These are phyloP conservation scores for Chytriomyces hyalinus DNA, from an alignment of 192 early-diverging fungal species.

Conservation along the genomic window DNA sequence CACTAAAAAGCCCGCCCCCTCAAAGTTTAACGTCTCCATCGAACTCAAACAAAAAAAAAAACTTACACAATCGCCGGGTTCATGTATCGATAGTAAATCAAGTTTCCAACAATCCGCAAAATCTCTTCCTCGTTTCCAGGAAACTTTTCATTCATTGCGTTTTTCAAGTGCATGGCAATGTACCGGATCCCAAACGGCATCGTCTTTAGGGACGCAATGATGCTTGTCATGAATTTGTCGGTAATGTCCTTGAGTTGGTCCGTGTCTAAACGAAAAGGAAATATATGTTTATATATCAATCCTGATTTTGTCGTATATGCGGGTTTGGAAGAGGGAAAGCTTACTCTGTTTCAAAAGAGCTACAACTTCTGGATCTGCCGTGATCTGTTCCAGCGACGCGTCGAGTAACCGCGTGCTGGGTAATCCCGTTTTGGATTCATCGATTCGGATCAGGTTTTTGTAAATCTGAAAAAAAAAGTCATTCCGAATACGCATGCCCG, in stretches of 20 bases:
- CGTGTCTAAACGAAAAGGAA: constrained; percentile 31
- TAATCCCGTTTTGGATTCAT: constrained; percentile 87
- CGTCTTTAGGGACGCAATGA: constrained; percentile 73
- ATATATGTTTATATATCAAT: not conserved
- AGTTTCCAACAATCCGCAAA: constrained; percentile 87
- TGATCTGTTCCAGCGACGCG: constrained; percentile 78
- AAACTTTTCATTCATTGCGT: constrained; percentile 72
- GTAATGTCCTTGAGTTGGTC: constrained; percentile 82
- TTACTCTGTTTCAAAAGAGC: constrained; percentile 47
- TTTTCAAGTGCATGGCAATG: constrained; percentile 89
- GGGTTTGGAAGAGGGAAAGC: constrained; percentile 28
- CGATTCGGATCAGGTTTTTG: constrained; percentile 82
- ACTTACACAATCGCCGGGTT: constrained; percentile 93
- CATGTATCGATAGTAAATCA: constrained; percentile 98
- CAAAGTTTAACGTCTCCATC: constrained; percentile 7
- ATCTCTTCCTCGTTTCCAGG: constrained; percentile 80
- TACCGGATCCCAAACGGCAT: constrained; percentile 97
- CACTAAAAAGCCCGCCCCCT: constrained; percentile 52
- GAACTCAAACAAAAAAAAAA: constrained; percentile 15
- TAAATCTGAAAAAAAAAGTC: constrained; percentile 77
- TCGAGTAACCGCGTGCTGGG: constrained; percentile 77
- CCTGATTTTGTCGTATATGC: not conserved
- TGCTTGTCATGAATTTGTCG: constrained; percentile 81
- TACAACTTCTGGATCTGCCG: constrained; percentile 76
- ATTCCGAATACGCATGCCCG: no score